Evolutionary conservation across 768 basidiomycete genomes (phyloP).

Genomic region (Pleurotus platypus): DNA sequence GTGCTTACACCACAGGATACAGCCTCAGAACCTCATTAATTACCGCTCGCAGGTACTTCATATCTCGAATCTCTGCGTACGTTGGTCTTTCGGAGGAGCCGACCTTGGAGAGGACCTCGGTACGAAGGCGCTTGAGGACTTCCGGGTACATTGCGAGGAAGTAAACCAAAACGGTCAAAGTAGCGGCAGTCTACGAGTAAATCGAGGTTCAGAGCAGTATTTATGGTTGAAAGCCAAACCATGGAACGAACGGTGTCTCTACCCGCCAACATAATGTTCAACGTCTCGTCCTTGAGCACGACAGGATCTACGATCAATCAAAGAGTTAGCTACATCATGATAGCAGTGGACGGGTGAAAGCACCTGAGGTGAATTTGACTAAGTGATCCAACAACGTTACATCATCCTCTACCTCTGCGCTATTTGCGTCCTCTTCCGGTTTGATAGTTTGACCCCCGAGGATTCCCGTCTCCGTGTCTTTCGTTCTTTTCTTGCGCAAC

Average conservation of each 20-base stretch:
- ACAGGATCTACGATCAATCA: slow-evolving; percentile 28
- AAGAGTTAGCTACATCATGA: not conserved
- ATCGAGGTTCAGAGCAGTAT: not conserved
- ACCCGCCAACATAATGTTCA: slow-evolving; percentile 45
- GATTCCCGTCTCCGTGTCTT: slow-evolving; percentile 6
- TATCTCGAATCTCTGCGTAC: slow-evolving; percentile 22
- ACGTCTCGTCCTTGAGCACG: slow-evolving; percentile 33
- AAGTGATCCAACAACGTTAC: slow-evolving; percentile 56
- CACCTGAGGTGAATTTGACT: slow-evolving; percentile 44
- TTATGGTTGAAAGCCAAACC: not conserved
- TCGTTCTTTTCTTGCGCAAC: slow-evolving; percentile 35
- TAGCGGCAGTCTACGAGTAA: slow-evolving; percentile 29
- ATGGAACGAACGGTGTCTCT: slow-evolving; percentile 28
- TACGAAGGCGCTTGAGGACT: slow-evolving; percentile 42
- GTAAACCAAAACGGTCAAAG: slow-evolving; percentile 39
- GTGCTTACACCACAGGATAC: slow-evolving; percentile 39
- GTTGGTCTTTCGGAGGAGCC: slow-evolving; percentile 46
- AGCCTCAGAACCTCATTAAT: slow-evolving; percentile 5
- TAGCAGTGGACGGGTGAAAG: slow-evolving; percentile 10
- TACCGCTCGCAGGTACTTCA: slow-evolving; percentile 6
- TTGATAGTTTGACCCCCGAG: slow-evolving; percentile 11
- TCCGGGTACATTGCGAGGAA: slow-evolving; percentile 49
- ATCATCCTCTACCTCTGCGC: slow-evolving; percentile 31
- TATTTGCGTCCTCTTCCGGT: slow-evolving; percentile 17
- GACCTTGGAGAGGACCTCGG: slow-evolving; percentile 53